phyloP scores from a whole-genome alignment of 768 basidiomycete genomes.

The Phaffia tasmanica region DNA sequence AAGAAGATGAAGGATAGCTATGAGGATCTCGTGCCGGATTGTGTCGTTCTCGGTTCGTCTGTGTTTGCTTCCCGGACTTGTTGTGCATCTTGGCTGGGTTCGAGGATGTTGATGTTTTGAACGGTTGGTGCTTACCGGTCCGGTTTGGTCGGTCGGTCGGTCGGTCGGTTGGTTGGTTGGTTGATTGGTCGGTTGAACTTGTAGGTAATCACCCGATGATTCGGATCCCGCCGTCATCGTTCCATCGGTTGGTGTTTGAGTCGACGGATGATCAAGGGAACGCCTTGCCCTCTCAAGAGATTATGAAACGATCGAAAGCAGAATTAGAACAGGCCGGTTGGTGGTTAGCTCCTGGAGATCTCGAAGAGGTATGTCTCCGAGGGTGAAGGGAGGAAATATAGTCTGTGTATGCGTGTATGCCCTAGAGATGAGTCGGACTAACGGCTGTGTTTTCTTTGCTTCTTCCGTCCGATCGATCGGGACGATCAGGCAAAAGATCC shows the following conservation, averaged over 20 bases:
- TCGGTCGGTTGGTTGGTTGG: no score
- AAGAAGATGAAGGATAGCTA: conserved; percentile 22
- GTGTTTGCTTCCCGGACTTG: not conserved
- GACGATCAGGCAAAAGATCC: conserved; percentile 7
- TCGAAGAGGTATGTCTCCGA: conserved; percentile 2
- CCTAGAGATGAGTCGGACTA: not conserved
- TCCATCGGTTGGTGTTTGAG: conserved; percentile 10
- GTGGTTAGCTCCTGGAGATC: conserved; percentile 6
- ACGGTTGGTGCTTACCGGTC: no score
- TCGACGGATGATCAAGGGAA: conserved; percentile 13
- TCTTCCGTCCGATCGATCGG: no score
- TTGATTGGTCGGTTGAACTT: not conserved
- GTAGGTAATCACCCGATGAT: conserved; percentile 19
- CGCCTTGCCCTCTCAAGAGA: not conserved
- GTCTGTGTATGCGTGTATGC: not conserved
- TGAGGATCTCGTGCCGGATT: conserved; percentile 24
- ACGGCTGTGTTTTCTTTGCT: conserved; percentile 1
- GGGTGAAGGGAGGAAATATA: not conserved
- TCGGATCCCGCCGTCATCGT: conserved; percentile 7
- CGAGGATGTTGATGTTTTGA: not conserved
- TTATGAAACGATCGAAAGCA: not conserved
- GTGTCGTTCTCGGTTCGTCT: conserved; percentile 18
- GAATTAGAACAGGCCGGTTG: conserved; percentile 11
- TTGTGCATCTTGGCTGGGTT: not conserved
- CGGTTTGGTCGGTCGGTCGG: no score